phyloP scores from a whole-genome alignment of 768 basidiomycete genomes.

The Mycena rebaudengoi region DNA sequence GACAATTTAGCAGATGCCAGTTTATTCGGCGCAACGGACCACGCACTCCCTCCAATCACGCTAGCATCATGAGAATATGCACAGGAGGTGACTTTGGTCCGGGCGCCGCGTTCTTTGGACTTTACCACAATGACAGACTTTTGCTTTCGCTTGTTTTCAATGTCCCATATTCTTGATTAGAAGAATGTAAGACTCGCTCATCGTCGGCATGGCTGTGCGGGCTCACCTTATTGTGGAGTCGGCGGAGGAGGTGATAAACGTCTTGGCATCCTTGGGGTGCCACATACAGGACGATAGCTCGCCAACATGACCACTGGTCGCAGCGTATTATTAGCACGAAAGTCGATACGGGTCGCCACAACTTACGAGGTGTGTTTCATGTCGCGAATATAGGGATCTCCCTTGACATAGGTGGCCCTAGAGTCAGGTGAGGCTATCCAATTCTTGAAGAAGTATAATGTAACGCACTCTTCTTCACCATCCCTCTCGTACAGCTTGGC shows the following conservation, averaged over 20 bases:
- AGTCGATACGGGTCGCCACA: constrained; percentile 10
- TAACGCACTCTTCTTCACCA: constrained; percentile 88
- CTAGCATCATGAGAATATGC: constrained; percentile 91
- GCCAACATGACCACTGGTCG: constrained; percentile 94
- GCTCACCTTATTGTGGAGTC: constrained; percentile 92
- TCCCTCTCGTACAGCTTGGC: constrained; percentile 92
- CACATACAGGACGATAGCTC: constrained; percentile 91
- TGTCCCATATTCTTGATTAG: constrained; percentile 88
- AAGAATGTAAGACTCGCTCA: neutral
- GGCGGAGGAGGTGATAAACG: constrained; percentile 92
- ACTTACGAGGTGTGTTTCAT: constrained; percentile 98
- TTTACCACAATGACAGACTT: constrained; percentile 97
- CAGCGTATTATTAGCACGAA: constrained; percentile 9
- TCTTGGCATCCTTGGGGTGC: constrained; percentile 87
- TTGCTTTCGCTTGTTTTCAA: constrained; percentile 91
- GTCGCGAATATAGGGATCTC: constrained; percentile 97
- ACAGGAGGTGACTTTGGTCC: constrained; percentile 90
- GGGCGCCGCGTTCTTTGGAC: constrained; percentile 92
- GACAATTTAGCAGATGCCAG: constrained; percentile 14
- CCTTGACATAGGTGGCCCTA: constrained; percentile 87
- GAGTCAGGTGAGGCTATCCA: constrained; percentile 59
- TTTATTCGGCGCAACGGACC: constrained; percentile 9
- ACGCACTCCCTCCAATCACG: constrained; percentile 85
- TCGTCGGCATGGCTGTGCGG: constrained; percentile 28
- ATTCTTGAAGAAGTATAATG: constrained; percentile 23